Base-by-base conservation (phyloP, 1,284 basidiomycete species). In the Pseudozyma sp. region DNA sequence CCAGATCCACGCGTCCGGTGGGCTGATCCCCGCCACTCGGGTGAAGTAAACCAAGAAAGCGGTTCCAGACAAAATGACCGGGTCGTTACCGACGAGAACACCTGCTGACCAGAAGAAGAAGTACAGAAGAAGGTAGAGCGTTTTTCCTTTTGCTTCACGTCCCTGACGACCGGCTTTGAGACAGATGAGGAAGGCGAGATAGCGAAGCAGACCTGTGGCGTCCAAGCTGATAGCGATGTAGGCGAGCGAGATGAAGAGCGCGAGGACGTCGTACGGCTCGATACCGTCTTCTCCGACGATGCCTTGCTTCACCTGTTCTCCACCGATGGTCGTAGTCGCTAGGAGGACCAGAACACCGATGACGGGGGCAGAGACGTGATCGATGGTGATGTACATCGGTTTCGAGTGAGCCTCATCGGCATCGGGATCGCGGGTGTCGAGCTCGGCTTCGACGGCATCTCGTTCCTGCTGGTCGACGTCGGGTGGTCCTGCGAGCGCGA, bases 141-240 rank as follows among this genome's bases (percentile, higher is more conserved):
- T 88, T 69, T 87, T 88, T n/a, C 78, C 79, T 19, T 68, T 74
- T 1, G 63, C 72, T 14, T 77, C 69, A 7, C 66, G 51, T 19
- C 77, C 77, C 33, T 68, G 61, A 6, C 63, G 46, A 19, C 78
- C 76, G 0, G 73, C 76, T 49, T 78, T 78, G 51, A 71, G 55
- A 29, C 72, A 75, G 54, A 75, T 70, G 30, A 75, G 51, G 37
- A 78, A 74, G 0, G 95, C 94, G 2, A 94, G 89, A 49, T 91
- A 92, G 47, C 92, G 90, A 5, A 98, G 88, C 11, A 96, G 87
- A 2, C 96, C 95, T 0, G 94, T 94, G 8, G 91, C 89, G 81
- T 99, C 95, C 40, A 98, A 88, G 0, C 94, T 94, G 52, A 97
- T 92, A 4, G 95, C 91, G 86, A 98, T 92, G 86, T 98, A 99